These are phyloP conservation scores for Leucocoprinus sp. DNA, from an alignment of 768 basidiomycete genomes.

Conservation along the genomic window DNA sequence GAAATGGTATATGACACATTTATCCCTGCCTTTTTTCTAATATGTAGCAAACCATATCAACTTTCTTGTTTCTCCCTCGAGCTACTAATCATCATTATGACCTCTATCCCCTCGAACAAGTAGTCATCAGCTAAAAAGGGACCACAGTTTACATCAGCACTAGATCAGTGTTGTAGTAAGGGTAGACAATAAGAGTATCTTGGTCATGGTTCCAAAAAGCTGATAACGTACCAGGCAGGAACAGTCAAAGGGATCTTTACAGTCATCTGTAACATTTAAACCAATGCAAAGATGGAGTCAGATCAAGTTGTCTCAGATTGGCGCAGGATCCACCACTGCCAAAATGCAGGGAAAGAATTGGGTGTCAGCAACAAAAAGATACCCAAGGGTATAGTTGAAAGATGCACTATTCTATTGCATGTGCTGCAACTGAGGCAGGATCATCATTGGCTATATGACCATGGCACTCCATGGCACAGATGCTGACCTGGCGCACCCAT, in stretches of 20 bases:
- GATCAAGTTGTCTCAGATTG: background rate
- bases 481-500: background rate
- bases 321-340: background rate
- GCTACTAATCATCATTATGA: no score
- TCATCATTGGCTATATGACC: conserved; percentile 7
- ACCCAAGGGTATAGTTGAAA: background rate
- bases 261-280: conserved; percentile 53
- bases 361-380: background rate
- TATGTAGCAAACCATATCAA: no score
- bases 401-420: background rate
- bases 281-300: background rate
- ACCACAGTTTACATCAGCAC: no score
- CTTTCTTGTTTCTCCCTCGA: no score
- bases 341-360: background rate
- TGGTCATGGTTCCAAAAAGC: no score
- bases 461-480: background rate
- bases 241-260: conserved; percentile 83
- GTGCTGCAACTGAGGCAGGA: background rate
- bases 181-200: background rate
- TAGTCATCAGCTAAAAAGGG: no score
- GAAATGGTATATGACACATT: no score
- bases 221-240: conserved; percentile 63
- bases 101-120: no score
- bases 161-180: background rate
- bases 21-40: no score